phyloP scores from a whole-genome alignment of 2,329 filamentous ascomycete species.

The Paradendryphiella salina region DNA sequence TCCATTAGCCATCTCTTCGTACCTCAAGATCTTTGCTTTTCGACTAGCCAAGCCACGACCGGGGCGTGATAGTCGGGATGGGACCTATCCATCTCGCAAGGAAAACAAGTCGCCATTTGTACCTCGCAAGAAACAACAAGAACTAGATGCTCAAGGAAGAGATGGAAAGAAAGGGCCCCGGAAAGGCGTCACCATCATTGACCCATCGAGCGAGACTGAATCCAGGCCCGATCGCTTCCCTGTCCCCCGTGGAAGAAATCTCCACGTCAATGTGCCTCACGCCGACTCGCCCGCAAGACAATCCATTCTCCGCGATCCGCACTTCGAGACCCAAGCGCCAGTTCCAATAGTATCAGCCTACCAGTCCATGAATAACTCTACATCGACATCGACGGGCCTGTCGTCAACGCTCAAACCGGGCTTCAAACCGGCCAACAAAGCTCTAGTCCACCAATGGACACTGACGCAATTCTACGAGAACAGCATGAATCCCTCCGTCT shows the following conservation, averaged over 20 bases:
- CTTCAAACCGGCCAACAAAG: slow-evolving; percentile 69
- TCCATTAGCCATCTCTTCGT: slow-evolving; percentile 82
- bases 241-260: slow-evolving; percentile 24
- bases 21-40: slow-evolving; percentile 89
- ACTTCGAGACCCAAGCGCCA: slow-evolving; percentile 41
- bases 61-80: slow-evolving; percentile 76
- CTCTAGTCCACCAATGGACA: slow-evolving; percentile 82
- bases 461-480: slow-evolving; percentile 83
- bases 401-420: slow-evolving; percentile 30
- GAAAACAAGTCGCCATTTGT: slow-evolving; percentile 89
- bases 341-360: slow-evolving; percentile 25
- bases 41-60: slow-evolving; percentile 83
- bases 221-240: slow-evolving; percentile 26
- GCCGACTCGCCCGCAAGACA: slow-evolving; percentile 46
- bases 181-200: slow-evolving; percentile 72
- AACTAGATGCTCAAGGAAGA: slow-evolving; percentile 58
- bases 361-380: slow-evolving; percentile 34
- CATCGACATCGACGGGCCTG: slow-evolving; percentile 33
- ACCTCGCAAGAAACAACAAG: slow-evolving; percentile 59
- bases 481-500: slow-evolving; percentile 83
- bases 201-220: slow-evolving; percentile 55
- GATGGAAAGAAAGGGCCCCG: slow-evolving; percentile 64
- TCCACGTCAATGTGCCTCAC: slow-evolving; percentile 30
- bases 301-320: slow-evolving; percentile 49
- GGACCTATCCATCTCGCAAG: slow-evolving; percentile 69